A percentile compares a stretch with the other conserved stretches of the same genome.
Conservation (phyloP, 495 filamentous ascomycete genomes). For the Pyrenula massariospora region DNA sequence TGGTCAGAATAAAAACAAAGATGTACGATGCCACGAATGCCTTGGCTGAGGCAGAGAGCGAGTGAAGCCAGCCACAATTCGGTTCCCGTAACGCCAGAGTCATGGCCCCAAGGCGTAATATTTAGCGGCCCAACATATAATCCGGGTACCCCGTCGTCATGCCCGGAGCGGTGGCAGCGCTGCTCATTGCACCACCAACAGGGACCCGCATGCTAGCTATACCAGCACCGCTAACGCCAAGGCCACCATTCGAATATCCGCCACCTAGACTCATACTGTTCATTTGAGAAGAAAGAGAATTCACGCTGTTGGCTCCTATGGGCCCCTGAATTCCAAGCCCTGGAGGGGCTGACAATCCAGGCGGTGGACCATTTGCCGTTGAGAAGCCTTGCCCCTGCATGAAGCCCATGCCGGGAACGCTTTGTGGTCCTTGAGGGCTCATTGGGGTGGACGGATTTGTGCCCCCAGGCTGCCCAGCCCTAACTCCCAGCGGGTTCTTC, state of each 20-base stretch:
- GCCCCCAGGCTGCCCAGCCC: conserved; percentile 55
- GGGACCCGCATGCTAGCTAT: conserved; percentile 27
- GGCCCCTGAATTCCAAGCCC: conserved; percentile 39
- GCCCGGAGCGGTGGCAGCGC: conserved; percentile 26
- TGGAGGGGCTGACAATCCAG: conserved; percentile 58
- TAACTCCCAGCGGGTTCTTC: conserved; percentile 92
- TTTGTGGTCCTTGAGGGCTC: conserved; percentile 32
- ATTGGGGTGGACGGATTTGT: conserved; percentile 38
- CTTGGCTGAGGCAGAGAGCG: too few species aligned
- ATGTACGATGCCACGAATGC: too few species aligned
- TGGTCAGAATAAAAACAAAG: too few species aligned
- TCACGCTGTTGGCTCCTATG: conserved; percentile 21
- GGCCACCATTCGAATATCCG: conserved; percentile 26
- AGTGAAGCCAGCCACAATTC: background rate
- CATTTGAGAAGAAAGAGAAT: conserved; percentile 20
- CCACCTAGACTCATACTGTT: conserved; percentile 24
- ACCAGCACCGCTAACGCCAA: conserved; percentile 30
- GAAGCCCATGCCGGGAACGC: conserved; percentile 39
- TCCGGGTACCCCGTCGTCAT: conserved; percentile 39
- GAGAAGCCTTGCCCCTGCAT: conserved; percentile 52
- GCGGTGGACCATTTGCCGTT: conserved; percentile 63
- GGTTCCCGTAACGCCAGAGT: background rate
- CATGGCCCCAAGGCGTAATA: background rate
- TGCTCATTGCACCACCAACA: conserved; percentile 22
- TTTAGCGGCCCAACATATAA: conserved; percentile 50